Evolutionary conservation across 257 asterid genomes (phyloP), one percentile per base, ranked within the genome.

Genomic region (Capsicum baccatum): DNA sequence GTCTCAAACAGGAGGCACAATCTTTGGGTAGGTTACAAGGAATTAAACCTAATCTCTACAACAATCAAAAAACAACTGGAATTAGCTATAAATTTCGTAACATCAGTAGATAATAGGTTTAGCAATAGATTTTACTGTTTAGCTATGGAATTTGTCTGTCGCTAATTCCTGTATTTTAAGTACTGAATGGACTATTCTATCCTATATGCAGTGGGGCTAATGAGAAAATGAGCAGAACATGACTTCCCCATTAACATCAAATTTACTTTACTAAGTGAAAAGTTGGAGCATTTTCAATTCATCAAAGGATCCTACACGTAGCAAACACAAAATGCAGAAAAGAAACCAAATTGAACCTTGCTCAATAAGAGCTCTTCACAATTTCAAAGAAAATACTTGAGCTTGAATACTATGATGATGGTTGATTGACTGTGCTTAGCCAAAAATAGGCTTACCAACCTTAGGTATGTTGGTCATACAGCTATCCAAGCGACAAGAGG

Each of bases 301-400:
- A 76, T 14, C 64, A 78, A 52, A 70, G 81, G 80, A 50, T 12
- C 47, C 62, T 74, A 21, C 81, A 74, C 52, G 81, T 50, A 74
- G 44, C 81, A 74, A 26, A 78, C 64, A 54, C 82, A 78, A 74
- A 50, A 78, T 54, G 64, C 47, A 55, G 19, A 52, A 76, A 52
- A 13, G 81, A 37, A 37, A 13, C 3, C 39, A 78, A 54, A 54
- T 33, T 78, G 64, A 78, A 54, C 26, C 64, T 78, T 78, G 82
- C 82, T 78, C 82, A 33, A 54, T 8, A 52, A 54, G 33, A 26
- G 50, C 64, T 54, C 82, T 76, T 54, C 64, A 26, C 82, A 54
- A 78, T 52, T 78, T 52, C 82, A 78, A 78, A 26, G 64, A 54
- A 78, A 16, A 54, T 33, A 78, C 33, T 54, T 78, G 48, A 54